Conservation (phyloP, 192 early-diverging fungal species). For the Coemansia sp. region DNA sequence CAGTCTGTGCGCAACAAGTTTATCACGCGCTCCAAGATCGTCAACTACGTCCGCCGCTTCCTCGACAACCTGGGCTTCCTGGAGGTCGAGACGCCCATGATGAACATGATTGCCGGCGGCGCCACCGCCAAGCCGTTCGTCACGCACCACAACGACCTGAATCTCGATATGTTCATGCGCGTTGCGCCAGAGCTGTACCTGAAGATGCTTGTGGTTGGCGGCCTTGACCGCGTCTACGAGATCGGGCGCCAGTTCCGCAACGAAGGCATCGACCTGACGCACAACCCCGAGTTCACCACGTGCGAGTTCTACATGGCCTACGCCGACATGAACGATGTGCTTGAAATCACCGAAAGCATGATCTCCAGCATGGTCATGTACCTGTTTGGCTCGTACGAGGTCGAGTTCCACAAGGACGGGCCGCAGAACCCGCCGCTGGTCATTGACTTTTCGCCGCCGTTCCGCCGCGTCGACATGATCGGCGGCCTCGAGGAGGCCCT, state of each 20-base stretch:
- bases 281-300: slow-evolving; percentile 99
- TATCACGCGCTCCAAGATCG: slow-evolving; percentile 84
- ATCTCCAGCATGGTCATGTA: slow-evolving; percentile 92
- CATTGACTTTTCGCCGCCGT: slow-evolving; percentile 97
- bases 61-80: slow-evolving; percentile 94
- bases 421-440: slow-evolving; percentile 70
- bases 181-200: slow-evolving; percentile 97
- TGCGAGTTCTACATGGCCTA: slow-evolving; percentile 99
- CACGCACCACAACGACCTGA: slow-evolving; percentile 99
- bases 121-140: slow-evolving; percentile 99
- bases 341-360: slow-evolving; percentile 90
- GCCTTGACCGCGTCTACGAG: slow-evolving; percentile 98
- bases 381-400: slow-evolving; percentile 85
- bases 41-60: slow-evolving; percentile 94
- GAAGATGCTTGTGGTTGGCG: slow-evolving; percentile 98
- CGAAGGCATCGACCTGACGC: slow-evolving; percentile 96
- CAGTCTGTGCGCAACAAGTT: slow-evolving; percentile 93
- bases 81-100: slow-evolving; percentile 99
- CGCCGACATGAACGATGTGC: slow-evolving; percentile 94
- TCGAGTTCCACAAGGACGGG: slow-evolving; percentile 94
- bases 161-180: slow-evolving; percentile 98
- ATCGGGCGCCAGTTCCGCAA: slow-evolving; percentile 99
- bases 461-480: slow-evolving; percentile 93
- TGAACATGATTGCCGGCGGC: slow-evolving; percentile 98
- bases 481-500: slow-evolving; percentile 87